Evolutionary conservation across 2,329 filamentous ascomycete species (phyloP).

Genomic region (Pestalotiopsis sp.): DNA sequence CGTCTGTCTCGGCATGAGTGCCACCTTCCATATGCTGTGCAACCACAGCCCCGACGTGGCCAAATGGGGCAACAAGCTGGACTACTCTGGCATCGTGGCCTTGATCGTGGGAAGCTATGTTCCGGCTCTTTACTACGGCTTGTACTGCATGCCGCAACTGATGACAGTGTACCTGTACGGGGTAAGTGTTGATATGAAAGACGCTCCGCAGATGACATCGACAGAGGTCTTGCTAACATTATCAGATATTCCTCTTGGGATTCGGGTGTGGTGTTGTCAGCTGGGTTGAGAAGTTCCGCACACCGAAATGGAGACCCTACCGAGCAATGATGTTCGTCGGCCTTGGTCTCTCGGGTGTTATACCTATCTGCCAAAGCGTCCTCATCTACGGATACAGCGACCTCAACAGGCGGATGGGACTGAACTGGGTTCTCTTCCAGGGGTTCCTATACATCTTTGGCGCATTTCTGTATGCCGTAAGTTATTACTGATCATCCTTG

Average conservation of each 20-base stretch:
- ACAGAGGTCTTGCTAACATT: conserved; percentile 1
- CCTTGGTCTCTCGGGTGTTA: conserved; percentile 79
- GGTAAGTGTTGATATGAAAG: conserved; percentile 46
- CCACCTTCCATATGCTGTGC: conserved; percentile 79
- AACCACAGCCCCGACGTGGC: conserved; percentile 82
- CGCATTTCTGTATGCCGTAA: conserved; percentile 80
- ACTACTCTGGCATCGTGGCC: conserved; percentile 91
- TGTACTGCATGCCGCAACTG: conserved; percentile 67
- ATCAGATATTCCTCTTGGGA: conserved; percentile 75
- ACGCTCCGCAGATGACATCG: not conserved
- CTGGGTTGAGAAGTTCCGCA: conserved; percentile 80
- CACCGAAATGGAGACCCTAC: conserved; percentile 80
- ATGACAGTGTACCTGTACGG: conserved; percentile 73
- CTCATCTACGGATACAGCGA: conserved; percentile 64
- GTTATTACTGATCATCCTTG: conserved; percentile 22
- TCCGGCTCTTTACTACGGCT: conserved; percentile 84
- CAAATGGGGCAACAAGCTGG: conserved; percentile 85
- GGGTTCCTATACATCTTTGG: conserved; percentile 84
- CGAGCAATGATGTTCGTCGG: conserved; percentile 86
- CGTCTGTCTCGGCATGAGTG: conserved; percentile 76
- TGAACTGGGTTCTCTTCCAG: conserved; percentile 78
- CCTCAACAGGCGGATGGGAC: conserved; percentile 72
- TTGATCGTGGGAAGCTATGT: conserved; percentile 92
- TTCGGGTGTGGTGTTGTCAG: conserved; percentile 75
- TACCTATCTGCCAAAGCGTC: conserved; percentile 80